Base-by-base conservation (phyloP, 208 protist genomes). In the Trypanosoma rangeli region DNA sequence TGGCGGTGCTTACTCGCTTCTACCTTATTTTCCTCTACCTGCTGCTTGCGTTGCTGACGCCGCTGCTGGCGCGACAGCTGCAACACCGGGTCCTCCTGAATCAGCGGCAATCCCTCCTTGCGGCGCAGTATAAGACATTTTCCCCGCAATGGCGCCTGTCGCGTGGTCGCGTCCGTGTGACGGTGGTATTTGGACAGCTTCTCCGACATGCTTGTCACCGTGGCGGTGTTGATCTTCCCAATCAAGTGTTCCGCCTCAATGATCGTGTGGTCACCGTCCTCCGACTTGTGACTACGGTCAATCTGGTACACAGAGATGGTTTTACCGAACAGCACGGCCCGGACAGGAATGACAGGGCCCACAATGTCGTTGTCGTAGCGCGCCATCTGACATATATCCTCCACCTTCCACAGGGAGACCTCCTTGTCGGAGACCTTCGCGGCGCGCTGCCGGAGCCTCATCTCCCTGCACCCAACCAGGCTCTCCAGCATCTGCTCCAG, bases 131-230 rank as follows among this genome's bases (percentile, higher is more conserved):
- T 59, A 39, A 82, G 82, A 63, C 81, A 89, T 70, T 84, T 90
- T 28, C 90, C 90, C 33, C 87, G 84, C 13, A 95, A 59, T 22
- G 90, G 76, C 0, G 90, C 74, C 57, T 78, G 78, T 20, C 85
- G 87, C 24, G 74, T 78, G 53, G 56, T 70, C 8, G 61, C 78
- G 68, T 92, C 85, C 31, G 69, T 52, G 60, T 95, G 90, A 5
- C 90, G 85, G 65, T 95, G 90, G 66, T 88, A 95, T 59, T 88
- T 86, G 3, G 83, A 90, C 39, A 95, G 76, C 46, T 84, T 87
- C 70, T 80, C 58, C 9, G 54, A 57, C 10, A 60, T 61, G 52
- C 74, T 80, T 0, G 60, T 55, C 29, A 93, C 79, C 52, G 85
- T 87, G 53, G 68, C 52, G 24, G 72, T 68, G 64, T 87, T 90